Conservation (phyloP, 129 eudicot genomes). For the Escallonia rubra region DNA sequence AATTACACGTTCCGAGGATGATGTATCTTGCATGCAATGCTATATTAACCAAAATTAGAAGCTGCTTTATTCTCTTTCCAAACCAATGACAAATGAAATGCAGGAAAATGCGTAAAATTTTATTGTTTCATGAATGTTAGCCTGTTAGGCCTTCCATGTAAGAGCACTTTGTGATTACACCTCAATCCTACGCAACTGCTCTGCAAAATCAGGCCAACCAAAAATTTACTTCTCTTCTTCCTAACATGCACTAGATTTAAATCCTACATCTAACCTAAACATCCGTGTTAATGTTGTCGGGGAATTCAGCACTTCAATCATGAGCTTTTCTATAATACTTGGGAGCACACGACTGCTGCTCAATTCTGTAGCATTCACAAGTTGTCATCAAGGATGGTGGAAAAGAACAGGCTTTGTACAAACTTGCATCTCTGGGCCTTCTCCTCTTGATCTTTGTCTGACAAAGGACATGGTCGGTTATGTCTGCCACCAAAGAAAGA, state of each 20-base stretch:
- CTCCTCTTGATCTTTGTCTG: constrained; percentile 38
- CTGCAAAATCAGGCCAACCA: neutral
- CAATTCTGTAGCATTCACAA: constrained; percentile 2
- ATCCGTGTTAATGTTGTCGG: neutral
- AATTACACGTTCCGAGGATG: too few species aligned
- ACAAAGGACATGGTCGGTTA: constrained; percentile 11
- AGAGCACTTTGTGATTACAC: too few species aligned
- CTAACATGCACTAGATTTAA: neutral
- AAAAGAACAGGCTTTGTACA: constrained; percentile 41
- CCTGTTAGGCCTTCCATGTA: too few species aligned
- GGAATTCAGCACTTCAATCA: neutral
- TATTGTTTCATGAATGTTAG: too few species aligned
- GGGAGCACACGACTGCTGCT: neutral
- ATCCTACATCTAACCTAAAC: constrained; percentile 6
- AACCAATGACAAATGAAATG: too few species aligned
- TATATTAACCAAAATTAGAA: too few species aligned
- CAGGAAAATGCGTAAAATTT: too few species aligned
- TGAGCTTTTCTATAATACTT: constrained; percentile 4
- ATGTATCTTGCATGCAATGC: too few species aligned
- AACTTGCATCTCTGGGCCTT: constrained; percentile 51
- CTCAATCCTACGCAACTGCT: constrained; percentile 1
- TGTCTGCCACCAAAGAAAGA: constrained; percentile 24
- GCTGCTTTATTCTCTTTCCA: too few species aligned
- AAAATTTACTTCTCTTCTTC: neutral
- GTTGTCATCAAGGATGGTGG: constrained; percentile 51